Conservation (phyloP, 495 filamentous ascomycete species). For the Collariella sp. region DNA sequence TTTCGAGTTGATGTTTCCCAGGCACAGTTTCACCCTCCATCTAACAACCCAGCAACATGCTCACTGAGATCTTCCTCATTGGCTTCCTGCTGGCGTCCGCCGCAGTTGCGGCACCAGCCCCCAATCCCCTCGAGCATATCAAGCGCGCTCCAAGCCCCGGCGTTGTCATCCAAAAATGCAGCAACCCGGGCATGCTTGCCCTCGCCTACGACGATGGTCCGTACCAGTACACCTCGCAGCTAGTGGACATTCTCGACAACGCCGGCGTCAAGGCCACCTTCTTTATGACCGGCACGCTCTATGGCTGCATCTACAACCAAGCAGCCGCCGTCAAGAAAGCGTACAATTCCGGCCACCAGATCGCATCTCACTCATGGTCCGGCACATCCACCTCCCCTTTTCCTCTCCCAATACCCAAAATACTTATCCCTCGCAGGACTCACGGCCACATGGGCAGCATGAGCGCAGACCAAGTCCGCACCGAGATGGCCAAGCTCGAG, state of each 20-base stretch:
- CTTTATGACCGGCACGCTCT: slow-evolving; percentile 49
- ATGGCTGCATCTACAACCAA: slow-evolving; percentile 49
- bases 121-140: slow-evolving; percentile 29
- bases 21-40: neutral
- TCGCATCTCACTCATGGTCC: slow-evolving; percentile 47
- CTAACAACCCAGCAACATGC: slow-evolving; percentile 17
- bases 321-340: slow-evolving; percentile 41
- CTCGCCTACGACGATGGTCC: slow-evolving; percentile 71
- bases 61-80: slow-evolving; percentile 20
- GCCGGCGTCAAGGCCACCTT: slow-evolving; percentile 54
- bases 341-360: slow-evolving; percentile 41
- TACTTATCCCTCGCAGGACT: slow-evolving; percentile 22
- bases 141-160: slow-evolving; percentile 32
- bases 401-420: too few relatives aligned
- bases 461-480: slow-evolving; percentile 31
- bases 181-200: slow-evolving; percentile 34
- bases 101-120: slow-evolving; percentile 25
- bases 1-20: too few relatives aligned
- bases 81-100: slow-evolving; percentile 24
- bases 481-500: slow-evolving; percentile 45
- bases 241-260: slow-evolving; percentile 56
- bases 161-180: slow-evolving; percentile 35
- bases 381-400: neutral
- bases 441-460: slow-evolving; percentile 40
- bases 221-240: slow-evolving; percentile 53